These are phyloP conservation scores for Skeletonema tropicum DNA, from an alignment of 108 stramenopile species.

Conservation along the genomic window DNA sequence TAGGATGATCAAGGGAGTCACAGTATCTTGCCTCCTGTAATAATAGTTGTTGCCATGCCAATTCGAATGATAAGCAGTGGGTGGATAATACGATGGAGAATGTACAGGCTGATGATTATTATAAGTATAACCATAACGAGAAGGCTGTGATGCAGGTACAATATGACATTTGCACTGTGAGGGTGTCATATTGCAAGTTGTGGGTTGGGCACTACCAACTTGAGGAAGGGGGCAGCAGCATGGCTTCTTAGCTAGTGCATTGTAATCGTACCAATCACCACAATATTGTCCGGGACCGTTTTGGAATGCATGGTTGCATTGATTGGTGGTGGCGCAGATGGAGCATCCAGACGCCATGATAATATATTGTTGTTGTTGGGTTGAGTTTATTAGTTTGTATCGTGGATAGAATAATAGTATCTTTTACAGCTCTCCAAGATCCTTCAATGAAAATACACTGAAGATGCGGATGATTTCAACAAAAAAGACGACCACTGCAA, in stretches of 20 bases:
- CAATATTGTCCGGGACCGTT: slow-evolving; percentile 46
- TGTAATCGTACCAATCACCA: slow-evolving; percentile 22
- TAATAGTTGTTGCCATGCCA: not conserved
- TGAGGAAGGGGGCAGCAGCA: slow-evolving; percentile 42
- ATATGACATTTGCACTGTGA: slow-evolving; percentile 42
- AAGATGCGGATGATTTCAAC: not conserved
- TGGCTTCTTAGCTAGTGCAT: slow-evolving; percentile 8
- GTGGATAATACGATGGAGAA: not conserved
- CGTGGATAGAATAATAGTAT: too few species aligned
- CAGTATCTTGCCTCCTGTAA: not conserved
- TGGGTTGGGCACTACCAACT: not conserved
- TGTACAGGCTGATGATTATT: not conserved
- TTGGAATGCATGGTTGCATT: slow-evolving; percentile 42
- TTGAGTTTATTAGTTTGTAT: too few species aligned
- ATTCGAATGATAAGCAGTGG: not conserved
- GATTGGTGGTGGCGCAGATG: slow-evolving; percentile 35
- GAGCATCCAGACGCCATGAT: slow-evolving; percentile 27
- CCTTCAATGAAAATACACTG: not conserved
- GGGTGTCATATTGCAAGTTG: slow-evolving; percentile 27
- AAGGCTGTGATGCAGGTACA: not conserved
- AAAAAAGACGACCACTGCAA: not conserved
- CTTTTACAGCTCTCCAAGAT: not conserved
- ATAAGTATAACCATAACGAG: too few species aligned
- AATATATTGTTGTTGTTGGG: not conserved
- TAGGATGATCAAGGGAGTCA: slow-evolving; percentile 5